Percentiles rank a stretch among this genome's conserved stretches.
These are phyloP conservation scores for Apiospora marii DNA, from an alignment of 2,329 filamentous ascomycete genomes.

Conservation along the genomic window DNA sequence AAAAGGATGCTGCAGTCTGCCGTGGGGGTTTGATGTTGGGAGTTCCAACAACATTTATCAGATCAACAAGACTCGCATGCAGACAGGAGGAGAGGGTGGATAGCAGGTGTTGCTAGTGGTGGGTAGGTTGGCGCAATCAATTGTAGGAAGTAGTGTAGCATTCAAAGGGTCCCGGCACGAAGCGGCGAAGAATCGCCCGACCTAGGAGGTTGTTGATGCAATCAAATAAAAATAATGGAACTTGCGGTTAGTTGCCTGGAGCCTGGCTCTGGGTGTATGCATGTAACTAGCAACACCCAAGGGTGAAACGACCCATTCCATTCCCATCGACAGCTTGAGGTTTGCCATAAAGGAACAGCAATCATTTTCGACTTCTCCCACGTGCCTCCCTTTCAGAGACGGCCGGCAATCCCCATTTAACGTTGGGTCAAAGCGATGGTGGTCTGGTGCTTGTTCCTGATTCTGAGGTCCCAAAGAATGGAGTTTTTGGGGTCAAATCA, in stretches of 20 bases:
- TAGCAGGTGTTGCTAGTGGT: not conserved
- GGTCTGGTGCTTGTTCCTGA: not conserved
- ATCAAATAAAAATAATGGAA: not conserved
- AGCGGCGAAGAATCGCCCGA: conserved; percentile 2
- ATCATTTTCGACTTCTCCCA: not conserved
- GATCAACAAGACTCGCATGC: conserved; percentile 13
- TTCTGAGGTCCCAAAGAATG: conserved; percentile 2
- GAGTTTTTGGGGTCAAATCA: conserved; percentile 2
- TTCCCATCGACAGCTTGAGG: conserved; percentile 2
- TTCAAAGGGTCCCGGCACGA: not conserved
- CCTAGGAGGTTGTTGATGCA: conserved; percentile 3
- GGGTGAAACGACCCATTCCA: conserved; percentile 13
- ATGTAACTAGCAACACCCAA: not conserved
- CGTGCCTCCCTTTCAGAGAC: conserved; percentile 20
- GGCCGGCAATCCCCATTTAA: not conserved
- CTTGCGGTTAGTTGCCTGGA: not conserved
- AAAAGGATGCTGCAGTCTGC: conserved; percentile 10
- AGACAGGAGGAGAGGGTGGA: conserved; percentile 3
- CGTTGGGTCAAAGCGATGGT: conserved; percentile 7
- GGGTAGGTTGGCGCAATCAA: conserved; percentile 20
- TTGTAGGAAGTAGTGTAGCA: conserved; percentile 19
- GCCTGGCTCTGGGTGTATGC: not conserved
- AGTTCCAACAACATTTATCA: not conserved
- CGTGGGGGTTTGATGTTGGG: conserved; percentile 15
- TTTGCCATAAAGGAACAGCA: not conserved